Base-by-base conservation (phyloP, 2,329 filamentous ascomycete genomes). In the Pseudogymnoascus sp. region DNA sequence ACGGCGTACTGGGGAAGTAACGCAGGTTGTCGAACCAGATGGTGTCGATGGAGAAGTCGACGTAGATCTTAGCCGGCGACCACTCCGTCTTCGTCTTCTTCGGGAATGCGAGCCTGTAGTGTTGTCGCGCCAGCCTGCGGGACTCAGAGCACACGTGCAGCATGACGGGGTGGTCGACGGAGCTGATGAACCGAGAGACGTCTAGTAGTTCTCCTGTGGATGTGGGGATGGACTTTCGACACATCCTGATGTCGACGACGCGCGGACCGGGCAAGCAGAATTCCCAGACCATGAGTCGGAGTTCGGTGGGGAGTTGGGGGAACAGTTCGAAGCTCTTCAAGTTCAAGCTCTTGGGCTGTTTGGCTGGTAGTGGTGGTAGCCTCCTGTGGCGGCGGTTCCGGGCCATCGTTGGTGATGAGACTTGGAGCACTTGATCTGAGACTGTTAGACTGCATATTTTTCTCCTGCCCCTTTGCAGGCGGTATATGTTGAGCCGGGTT, bases 191-290 rank as follows among this genome's bases (percentile, higher is more conserved):
- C 28, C 50, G 50, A 13, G 3, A 1, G 23, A 8, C 3, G 26
- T 31, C 15, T 1, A 31, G 2, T 7, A 17, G 1, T 31, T 53
- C 15, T 10, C 47, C 23, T 1, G 23, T 17, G 23, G 9, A 11
- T 17, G 26, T 17, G 1, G 15, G 47, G 8, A 17, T 17, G 3
- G 8, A 17, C 8, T 17, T 53, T 6, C 47, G 15, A 7, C 47
- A 15, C 23, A 53, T 28, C 3, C 53, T 28, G 28, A 67, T n/a
- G 8, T 47, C 35, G 40, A 80, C 73, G 35, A 77, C 69, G 65
- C 78, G 76, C 67, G 80, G 81, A n/a, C 74, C 70, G 1, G 78
- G 75, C 4, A 81, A 71, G 3, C 78, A 74, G 1, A 79, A 73
- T 35, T 75, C 76, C 33, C 77, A 76, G 64, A 81, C 78, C 64